Percentiles rank a stretch among this genome's conserved stretches.
Conservation (phyloP, 2,329 filamentous ascomycete species). For the Westerdykella ornata region DNA sequence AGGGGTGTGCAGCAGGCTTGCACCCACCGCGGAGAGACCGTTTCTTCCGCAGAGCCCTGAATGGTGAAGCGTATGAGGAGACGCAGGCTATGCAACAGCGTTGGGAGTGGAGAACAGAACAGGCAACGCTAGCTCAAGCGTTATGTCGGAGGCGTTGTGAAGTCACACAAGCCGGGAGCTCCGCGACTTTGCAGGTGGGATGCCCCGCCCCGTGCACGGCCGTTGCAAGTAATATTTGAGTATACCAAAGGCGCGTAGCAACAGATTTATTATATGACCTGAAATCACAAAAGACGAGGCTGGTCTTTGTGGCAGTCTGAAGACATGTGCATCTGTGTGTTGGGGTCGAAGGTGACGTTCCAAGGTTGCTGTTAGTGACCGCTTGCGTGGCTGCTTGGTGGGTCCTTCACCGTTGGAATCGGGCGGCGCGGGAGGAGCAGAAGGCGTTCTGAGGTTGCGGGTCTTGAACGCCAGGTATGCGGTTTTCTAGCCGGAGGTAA, state of each 20-base stretch:
- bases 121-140: slow-evolving; percentile 8
- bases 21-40: not conserved
- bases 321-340: slow-evolving; percentile 1
- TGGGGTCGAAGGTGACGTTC: slow-evolving; percentile 1
- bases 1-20: not conserved
- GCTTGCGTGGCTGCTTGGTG: slow-evolving; percentile 10
- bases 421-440: slow-evolving; percentile 6
- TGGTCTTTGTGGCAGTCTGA: not conserved
- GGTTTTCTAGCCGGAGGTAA: too few species aligned
- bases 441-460: not conserved
- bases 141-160: slow-evolving; percentile 1
- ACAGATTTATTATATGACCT: too few species aligned
- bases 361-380: slow-evolving; percentile 8
- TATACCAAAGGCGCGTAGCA: not conserved
- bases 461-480: not conserved
- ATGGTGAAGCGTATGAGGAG: not conserved
- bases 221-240: not conserved
- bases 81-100: not conserved
- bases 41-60: not conserved
- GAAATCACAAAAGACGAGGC: too few species aligned
- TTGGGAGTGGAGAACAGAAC: slow-evolving; percentile 1
- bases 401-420: not conserved
- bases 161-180: not conserved
- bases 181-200: not conserved
- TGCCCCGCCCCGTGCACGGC: slow-evolving; percentile 1